Evolutionary conservation across 805 yeast species (phyloP), one percentile per base, ranked within the genome.

Genomic region (Candida chauliodis): DNA sequence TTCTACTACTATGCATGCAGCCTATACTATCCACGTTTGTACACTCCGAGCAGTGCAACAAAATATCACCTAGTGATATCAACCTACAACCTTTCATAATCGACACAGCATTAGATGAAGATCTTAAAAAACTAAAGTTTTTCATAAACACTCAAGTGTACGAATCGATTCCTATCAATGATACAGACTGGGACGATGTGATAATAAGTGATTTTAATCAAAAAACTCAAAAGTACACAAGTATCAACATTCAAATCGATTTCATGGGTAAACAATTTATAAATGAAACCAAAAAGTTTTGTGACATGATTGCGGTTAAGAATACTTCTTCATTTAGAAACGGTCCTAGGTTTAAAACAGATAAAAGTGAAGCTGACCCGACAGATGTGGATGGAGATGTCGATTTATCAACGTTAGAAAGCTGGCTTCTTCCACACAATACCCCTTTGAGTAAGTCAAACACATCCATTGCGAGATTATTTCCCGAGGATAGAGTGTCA

Each of bases 161-260:
- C 3, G 15, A 42, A 8, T 38, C 39, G 1, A 34, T 37, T 7
- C 50, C 50, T 11, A 38, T 57, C 3, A 38, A 29, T 14, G 5
- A 13, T 5, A 14, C 34, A 13, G 30, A 38, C 13, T 32, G 27
- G 14, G 36, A 30, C 9, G 38, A 28, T 9, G 23, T 29, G 11
- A 16, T 39, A 10, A 65, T 75, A 8, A 46, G 58, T 10, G 80
- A 75, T 43, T 72, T 73, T 22, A 66, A 76, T 46, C 8, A 45
- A 2, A 53, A 66, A 3, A 68, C 79, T 1, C 73, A 75, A 51
- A 63, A 56, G 44, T 75, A 54, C 49, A 73, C 80, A 8, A 72
- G 78, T 2, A 51, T 76, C 30, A 76, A 72, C 37, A 70, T 72
- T 9, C 58, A 61, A 25, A 53, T 74, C 7, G 61, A 59, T 33